A percentile compares a stretch with the other conserved stretches of the same genome.
Conservation (phyloP, 2,329 filamentous ascomycete genomes). For the Hypoxylon sp. region DNA sequence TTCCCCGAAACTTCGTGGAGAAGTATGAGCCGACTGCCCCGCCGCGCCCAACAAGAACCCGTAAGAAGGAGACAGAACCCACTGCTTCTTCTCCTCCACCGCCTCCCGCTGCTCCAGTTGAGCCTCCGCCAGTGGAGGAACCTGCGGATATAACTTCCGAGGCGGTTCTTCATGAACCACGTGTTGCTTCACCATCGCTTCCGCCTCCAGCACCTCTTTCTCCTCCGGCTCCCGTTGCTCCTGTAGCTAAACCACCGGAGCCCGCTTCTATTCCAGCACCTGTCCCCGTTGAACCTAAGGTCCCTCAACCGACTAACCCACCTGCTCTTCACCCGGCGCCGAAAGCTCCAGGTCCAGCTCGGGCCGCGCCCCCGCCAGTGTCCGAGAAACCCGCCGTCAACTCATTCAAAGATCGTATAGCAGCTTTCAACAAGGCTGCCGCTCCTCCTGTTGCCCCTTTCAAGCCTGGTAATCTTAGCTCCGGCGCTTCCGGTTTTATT, state of each 20-base stretch:
- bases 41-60: constrained; percentile 82
- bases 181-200: constrained; percentile 49
- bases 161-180: constrained; percentile 54
- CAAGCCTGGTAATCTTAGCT: constrained; percentile 78
- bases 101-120: constrained; percentile 50
- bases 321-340: constrained; percentile 59
- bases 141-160: constrained; percentile 38
- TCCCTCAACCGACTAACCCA: constrained; percentile 58
- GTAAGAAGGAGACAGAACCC: constrained; percentile 73
- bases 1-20: constrained; percentile 97
- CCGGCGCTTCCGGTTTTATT: constrained; percentile 79
- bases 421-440: constrained; percentile 93
- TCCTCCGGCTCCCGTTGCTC: constrained; percentile 51
- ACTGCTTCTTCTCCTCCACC: constrained; percentile 57
- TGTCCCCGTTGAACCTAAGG: constrained; percentile 53
- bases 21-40: constrained; percentile 93
- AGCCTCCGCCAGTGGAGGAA: constrained; percentile 47
- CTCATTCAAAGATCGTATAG: constrained; percentile 95
- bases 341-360: constrained; percentile 58
- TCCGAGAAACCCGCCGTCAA: constrained; percentile 80
- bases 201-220: constrained; percentile 51
- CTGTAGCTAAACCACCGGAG: constrained; percentile 57
- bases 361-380: constrained; percentile 74
- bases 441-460: constrained; percentile 91
- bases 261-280: constrained; percentile 57